These are phyloP conservation scores for Aspergillus felis DNA, from an alignment of 2,329 filamentous ascomycete species.

Conservation along the genomic window DNA sequence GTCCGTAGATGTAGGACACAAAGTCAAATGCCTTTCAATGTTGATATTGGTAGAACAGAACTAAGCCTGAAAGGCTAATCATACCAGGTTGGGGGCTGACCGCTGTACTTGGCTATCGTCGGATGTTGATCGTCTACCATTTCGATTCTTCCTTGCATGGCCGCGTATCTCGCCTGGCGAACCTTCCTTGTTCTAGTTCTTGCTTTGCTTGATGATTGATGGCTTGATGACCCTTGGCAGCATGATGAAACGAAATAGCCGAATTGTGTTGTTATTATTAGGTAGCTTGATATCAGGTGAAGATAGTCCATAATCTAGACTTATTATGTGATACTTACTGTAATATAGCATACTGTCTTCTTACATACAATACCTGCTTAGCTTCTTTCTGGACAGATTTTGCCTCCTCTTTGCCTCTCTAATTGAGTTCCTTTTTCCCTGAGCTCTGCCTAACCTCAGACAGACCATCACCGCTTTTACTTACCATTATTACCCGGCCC, in stretches of 20 bases:
- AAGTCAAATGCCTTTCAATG: no score
- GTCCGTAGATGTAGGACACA: no score
- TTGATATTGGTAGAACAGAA: neutral
- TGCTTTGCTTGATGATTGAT: neutral
- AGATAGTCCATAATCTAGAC: neutral
- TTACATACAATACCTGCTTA: neutral
- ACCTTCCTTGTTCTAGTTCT: neutral
- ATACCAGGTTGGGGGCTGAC: neutral
- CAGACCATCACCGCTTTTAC: neutral
- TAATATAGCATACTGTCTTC: neutral
- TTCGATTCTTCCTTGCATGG: neutral
- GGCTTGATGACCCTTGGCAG: neutral
- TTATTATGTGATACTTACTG: no score
- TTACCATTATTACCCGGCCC: neutral
- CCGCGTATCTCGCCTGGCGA: neutral
- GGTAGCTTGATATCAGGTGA: neutral
- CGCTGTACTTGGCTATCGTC: neutral
- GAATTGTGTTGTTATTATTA: neutral
- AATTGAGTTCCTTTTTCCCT: no score
- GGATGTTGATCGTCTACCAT: neutral
- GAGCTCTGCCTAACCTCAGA: neutral
- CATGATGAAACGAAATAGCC: neutral
- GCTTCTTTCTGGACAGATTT: neutral
- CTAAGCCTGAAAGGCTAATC: neutral
- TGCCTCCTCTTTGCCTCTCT: neutral